These are phyloP conservation scores for Filobasidium wieringae DNA, from an alignment of 768 basidiomycete species.

Conservation along the genomic window DNA sequence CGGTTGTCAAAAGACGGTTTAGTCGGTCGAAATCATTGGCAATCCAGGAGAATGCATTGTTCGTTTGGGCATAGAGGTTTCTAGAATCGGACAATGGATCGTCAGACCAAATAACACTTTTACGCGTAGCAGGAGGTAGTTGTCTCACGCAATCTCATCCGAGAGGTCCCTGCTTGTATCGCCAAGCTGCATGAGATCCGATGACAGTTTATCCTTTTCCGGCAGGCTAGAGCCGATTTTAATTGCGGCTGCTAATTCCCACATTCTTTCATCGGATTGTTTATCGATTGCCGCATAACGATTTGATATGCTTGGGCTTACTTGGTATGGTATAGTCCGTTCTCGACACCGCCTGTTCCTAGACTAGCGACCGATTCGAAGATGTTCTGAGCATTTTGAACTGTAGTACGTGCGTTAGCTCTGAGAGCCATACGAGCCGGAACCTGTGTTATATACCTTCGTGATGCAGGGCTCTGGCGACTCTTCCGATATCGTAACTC, in stretches of 20 bases:
- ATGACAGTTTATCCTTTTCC: conserved; percentile 6
- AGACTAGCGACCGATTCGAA: conserved; percentile 13
- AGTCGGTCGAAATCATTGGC: conserved; percentile 14
- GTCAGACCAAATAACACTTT: neutral
- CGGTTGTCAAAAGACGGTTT: neutral
- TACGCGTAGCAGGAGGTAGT: neutral
- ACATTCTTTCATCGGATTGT: neutral
- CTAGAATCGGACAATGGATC: neutral
- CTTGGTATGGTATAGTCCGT: conserved; percentile 15
- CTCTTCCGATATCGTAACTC: neutral
- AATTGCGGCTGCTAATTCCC: conserved; percentile 15
- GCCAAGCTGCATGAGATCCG: conserved; percentile 8
- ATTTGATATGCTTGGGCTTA: neutral
- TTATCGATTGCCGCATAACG: neutral
- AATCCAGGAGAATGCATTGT: conserved; percentile 13
- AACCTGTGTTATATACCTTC: conserved; percentile 1
- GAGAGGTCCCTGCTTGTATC: conserved; percentile 14
- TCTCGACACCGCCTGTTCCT: conserved; percentile 12
- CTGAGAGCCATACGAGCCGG: neutral
- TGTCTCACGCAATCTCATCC: conserved; percentile 14
- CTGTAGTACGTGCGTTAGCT: neutral
- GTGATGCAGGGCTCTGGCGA: conserved; percentile 8
- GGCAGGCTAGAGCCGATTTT: conserved; percentile 10
- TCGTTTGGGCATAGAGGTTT: conserved; percentile 5
- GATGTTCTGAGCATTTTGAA: conserved; percentile 6